Evolutionary conservation across 192 early-diverging fungal genomes (phyloP).

Genomic region (Podila minutissima): DNA sequence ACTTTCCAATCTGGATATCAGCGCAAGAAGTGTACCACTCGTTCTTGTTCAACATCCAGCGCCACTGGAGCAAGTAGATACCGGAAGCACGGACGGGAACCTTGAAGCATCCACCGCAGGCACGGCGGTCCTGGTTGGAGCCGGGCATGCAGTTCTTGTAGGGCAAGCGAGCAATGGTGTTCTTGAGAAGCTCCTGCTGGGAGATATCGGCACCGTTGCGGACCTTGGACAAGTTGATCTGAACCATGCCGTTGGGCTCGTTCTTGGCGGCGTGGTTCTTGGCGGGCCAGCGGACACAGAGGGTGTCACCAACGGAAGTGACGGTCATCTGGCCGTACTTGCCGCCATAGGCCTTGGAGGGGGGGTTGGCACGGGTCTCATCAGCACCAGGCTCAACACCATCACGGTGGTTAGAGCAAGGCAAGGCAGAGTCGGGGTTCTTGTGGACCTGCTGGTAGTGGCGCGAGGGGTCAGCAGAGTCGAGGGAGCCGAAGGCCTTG

Average conservation of each 20-base stretch:
- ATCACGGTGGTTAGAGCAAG: slow-evolving; percentile 29
- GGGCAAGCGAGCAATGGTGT: slow-evolving; percentile 27
- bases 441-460: slow-evolving; percentile 38
- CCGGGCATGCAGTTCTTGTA: slow-evolving; percentile 36
- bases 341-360: slow-evolving; percentile 22
- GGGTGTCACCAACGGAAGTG: slow-evolving; percentile 18
- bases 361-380: slow-evolving; percentile 21
- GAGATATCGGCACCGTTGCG: slow-evolving; percentile 4
- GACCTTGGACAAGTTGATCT: slow-evolving; percentile 45
- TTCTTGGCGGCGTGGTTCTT: slow-evolving; percentile 50
- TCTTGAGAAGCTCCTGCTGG: slow-evolving; percentile 21
- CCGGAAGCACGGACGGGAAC: slow-evolving; percentile 32
- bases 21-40: slow-evolving; percentile 53
- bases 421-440: slow-evolving; percentile 27
- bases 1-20: slow-evolving; percentile 9
- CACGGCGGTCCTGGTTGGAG: not conserved
- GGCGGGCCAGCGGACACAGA: slow-evolving; percentile 48
- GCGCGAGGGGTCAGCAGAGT: slow-evolving; percentile 27
- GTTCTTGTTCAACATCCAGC: slow-evolving; percentile 48
- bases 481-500: slow-evolving; percentile 18
- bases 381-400: slow-evolving; percentile 37
- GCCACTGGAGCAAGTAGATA: slow-evolving; percentile 42
- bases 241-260: slow-evolving; percentile 32
- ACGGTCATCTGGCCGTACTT: slow-evolving; percentile 31
- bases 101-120: slow-evolving; percentile 49